Evolutionary conservation across 2,329 filamentous ascomycete genomes (phyloP).

Genomic region (Rhinocladiella similis): DNA sequence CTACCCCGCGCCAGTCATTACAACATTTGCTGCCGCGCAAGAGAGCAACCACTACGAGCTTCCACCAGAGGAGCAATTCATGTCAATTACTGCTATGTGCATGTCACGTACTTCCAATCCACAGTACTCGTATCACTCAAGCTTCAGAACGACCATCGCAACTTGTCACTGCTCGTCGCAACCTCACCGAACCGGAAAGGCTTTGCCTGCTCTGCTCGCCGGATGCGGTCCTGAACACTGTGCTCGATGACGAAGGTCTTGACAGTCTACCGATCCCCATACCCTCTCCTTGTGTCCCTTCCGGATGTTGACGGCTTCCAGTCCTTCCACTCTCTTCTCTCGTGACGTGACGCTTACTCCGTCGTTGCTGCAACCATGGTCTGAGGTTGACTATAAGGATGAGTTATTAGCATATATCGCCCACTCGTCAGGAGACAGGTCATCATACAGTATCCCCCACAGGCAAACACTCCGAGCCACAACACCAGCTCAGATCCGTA

Average conservation of each 20-base stretch:
- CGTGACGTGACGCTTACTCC: conserved; percentile 27
- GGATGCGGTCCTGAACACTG: conserved; percentile 62
- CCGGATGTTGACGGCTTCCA: conserved; percentile 21
- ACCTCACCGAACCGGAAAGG: conserved; percentile 6
- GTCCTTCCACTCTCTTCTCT: conserved; percentile 17
- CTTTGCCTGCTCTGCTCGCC: conserved; percentile 5
- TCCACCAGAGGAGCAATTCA: too few relatives aligned
- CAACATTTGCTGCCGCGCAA: too few relatives aligned
- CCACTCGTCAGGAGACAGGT: conserved; percentile 3
- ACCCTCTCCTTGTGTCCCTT: conserved; percentile 6
- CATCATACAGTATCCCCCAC: conserved; percentile 59
- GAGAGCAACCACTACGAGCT: too few relatives aligned
- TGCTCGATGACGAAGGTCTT: conserved; percentile 54
- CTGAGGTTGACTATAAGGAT: conserved; percentile 48
- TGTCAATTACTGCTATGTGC: too few relatives aligned
- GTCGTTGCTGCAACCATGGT: conserved; percentile 54
- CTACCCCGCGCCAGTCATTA: too few relatives aligned
- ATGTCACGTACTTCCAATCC: too few relatives aligned
- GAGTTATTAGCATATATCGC: conserved; percentile 12
- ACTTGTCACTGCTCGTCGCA: conserved; percentile 6
- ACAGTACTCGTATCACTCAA: neutral
- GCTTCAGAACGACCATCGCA: conserved; percentile 2
- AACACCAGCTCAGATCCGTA: conserved; percentile 66
- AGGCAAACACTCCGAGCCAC: conserved; percentile 67
- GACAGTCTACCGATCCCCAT: neutral